These are phyloP conservation scores for Collybia sp. DNA, from an alignment of 768 basidiomycete genomes.

Conservation along the genomic window DNA sequence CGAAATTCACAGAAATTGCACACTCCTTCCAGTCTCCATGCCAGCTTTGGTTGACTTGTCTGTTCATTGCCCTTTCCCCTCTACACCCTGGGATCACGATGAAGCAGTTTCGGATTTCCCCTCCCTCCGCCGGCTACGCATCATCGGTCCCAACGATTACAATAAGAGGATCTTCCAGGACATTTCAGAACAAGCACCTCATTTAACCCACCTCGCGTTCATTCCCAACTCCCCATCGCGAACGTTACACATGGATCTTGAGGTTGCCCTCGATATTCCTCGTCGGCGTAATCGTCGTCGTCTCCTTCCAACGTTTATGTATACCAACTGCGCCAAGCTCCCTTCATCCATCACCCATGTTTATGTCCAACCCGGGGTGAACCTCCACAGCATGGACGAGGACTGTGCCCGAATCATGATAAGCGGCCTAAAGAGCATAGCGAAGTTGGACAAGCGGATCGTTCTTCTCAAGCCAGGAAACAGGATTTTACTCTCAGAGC, in stretches of 20 bases:
- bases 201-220: constrained; percentile 13
- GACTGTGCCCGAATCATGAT: constrained; percentile 4
- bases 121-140: constrained; percentile 14
- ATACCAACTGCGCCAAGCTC: neutral
- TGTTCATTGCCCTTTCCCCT: constrained; percentile 22
- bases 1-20: constrained; percentile 11
- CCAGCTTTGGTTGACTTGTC: constrained; percentile 20
- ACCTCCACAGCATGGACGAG: neutral
- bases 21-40: constrained; percentile 15
- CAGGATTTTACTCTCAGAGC: no score
- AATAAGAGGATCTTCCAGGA: constrained; percentile 16
- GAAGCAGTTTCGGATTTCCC: constrained; percentile 10
- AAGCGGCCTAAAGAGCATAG: neutral
- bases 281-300: neutral
- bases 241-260: constrained; percentile 13
- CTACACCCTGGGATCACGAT: constrained; percentile 2
- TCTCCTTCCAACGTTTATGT: neutral
- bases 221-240: constrained; percentile 11
- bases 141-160: constrained; percentile 16
- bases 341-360: constrained; percentile 9
- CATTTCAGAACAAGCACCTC: constrained; percentile 16
- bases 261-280: constrained; percentile 4
- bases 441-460: neutral
- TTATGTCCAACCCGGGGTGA: constrained; percentile 8
- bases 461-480: neutral